Base-by-base conservation (phyloP, 129 eudicot genomes). In the Tagetes erecta region DNA sequence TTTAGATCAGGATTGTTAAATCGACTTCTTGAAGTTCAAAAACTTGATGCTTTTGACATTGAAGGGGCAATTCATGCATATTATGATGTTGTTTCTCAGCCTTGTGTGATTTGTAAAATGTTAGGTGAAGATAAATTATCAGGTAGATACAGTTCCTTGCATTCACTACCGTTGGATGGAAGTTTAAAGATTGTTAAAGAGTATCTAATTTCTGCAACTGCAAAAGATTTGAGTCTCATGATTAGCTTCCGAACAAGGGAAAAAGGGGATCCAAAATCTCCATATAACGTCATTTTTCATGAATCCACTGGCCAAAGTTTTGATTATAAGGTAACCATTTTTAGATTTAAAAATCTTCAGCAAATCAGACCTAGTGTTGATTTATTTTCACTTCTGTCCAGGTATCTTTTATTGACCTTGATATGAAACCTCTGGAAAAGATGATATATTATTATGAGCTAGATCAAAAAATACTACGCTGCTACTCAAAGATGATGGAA, bases 21-120 rank as follows among this genome's bases (percentile, higher is more conserved):
- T 69, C 85, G 81, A 71, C 88, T 94, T 80, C 91, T 94, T 60
- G 88, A 91, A 80, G 88, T 83, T 46, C 99, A 94, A 75, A 91
- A 91, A 77, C 97, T 94, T 31, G 99, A 94, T 81, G 62, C 49
- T 37, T 38, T 82, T 71, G 97, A 94, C 83, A 83, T 94, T 36
- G 99, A 94, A 86, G 99, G 97, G 36, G 99, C 96, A 46, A 88
- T 94, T 80, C 99, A 94, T 77, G 96, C 93, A 8, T 94, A 91
- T 85, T 94, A 94, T 85, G 86, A 94, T 78, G 82, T 85, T 31
- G 80, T 94, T 82, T 85, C 90, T 27, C 86, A 86, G 82, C 92
- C 96, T 20, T 94, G 99, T 80, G 58, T 20, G 80, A 79, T 87
- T 30, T 94, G 99, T 77, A 80, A 45, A 49, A 74, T 67, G 57